phyloP scores from a whole-genome alignment of 176 grass and related monocot genomes.

The Areca catechu region DNA sequence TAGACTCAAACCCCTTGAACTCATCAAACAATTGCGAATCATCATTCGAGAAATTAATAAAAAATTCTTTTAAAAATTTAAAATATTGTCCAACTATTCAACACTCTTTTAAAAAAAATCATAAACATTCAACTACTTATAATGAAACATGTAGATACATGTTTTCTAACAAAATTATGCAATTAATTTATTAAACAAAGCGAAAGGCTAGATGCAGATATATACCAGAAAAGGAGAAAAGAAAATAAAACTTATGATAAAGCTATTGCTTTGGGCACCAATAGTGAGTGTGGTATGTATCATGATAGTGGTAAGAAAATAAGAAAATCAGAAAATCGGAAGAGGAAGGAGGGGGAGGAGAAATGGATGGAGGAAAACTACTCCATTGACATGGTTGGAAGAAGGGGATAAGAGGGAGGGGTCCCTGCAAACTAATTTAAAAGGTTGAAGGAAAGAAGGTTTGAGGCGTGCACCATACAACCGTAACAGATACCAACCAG shows the following conservation, averaged over 20 bases:
- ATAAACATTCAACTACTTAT: no score
- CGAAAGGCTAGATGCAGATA: no score
- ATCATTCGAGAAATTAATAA: background rate
- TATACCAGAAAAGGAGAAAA: no score
- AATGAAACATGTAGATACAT: no score
- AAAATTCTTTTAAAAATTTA: no score
- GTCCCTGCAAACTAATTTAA: background rate
- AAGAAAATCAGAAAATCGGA: background rate
- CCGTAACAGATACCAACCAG: background rate
- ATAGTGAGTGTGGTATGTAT: no score
- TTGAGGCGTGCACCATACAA: background rate
- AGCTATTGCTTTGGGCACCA: no score
- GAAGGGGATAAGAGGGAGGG: background rate
- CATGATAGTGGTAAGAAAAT: background rate
- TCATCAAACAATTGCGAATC: background rate
- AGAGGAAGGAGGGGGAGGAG: background rate
- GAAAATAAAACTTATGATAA: no score
- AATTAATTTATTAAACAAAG: no score
- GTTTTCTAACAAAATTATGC: no score
- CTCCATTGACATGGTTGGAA: background rate
- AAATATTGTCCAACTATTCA: no score
- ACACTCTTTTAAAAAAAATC: no score
- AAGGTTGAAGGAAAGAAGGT: background rate
- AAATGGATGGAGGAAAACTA: background rate
- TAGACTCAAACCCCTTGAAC: background rate